Evolutionary conservation across 2,329 filamentous ascomycete species (phyloP), one percentile per base, ranked within the genome.

Genomic region (Claviceps cyperi): DNA sequence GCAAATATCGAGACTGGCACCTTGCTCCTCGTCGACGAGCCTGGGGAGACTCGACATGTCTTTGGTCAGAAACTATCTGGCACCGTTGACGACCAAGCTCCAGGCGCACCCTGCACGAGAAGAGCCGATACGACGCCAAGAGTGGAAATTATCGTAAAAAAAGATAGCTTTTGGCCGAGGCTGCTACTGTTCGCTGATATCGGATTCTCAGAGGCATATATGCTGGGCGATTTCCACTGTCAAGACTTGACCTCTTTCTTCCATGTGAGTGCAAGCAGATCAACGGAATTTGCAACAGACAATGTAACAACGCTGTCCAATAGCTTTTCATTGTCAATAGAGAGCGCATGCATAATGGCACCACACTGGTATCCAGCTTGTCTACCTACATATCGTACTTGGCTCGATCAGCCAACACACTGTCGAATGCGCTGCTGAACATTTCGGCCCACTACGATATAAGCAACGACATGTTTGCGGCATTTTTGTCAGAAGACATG

Each of bases 391-490:
- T 84, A 40, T 75, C 78, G 3, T 76, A 74, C 46, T 60, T 85
- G 37, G 76, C 81, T 11, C 66, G 73, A 51, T 72, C 69, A 43
- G 75, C 73, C 11, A 81, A 82, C 58, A 79, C 74, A 6, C 61
- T 80, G 13, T 71, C 72, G 1, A 78, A 77, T 55, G 70, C 78
- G 1, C 71, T 78, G 11, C 68, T 84, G 43, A 86, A 88, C 59
- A 80, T 84, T 48, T 76, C 76, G 2, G 81, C 82, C 4, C 84
- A 88, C 56, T 88, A 88, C 61, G 83, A 88, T 58, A 84, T 86
- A 54, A 81, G 78, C 55, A 87, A 87, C 59, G 79, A 81, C 51
- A 84, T 86, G 80, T 86, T 87, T 57, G 79, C 81, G 5, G 80
- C 82, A 0, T 86, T 86, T 56, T 69, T 86, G 28, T 84, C 81